Evolutionary conservation across 1,284 basidiomycete species (phyloP).

Genomic region (Gomphus bonarii): DNA sequence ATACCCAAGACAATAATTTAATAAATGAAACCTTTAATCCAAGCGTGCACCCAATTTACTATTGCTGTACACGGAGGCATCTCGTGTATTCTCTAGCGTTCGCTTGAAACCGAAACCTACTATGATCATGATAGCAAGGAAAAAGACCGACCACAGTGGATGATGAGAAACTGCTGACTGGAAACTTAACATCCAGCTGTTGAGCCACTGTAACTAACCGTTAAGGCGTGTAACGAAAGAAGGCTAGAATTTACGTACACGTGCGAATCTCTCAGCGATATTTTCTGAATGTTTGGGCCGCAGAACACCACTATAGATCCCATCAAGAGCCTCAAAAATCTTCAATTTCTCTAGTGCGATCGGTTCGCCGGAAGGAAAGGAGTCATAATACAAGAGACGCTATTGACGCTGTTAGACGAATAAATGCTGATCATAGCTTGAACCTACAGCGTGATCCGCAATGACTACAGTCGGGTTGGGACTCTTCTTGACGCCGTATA

Average conservation of each 20-base stretch:
- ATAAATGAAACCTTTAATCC: neutral
- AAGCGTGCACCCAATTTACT: constrained; percentile 5
- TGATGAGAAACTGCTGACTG: constrained; percentile 9
- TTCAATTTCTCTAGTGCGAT: constrained; percentile 47
- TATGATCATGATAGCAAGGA: constrained; percentile 9
- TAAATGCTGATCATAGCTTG: neutral
- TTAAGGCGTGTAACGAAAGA: neutral
- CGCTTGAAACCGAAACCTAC: constrained; percentile 8
- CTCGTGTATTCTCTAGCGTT: constrained; percentile 1
- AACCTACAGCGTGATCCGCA: constrained; percentile 67
- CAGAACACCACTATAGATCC: constrained; percentile 46
- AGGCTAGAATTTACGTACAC: constrained; percentile 33
- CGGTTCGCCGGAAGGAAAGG: constrained; percentile 36
- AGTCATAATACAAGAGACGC: constrained; percentile 61
- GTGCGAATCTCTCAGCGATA: constrained; percentile 51
- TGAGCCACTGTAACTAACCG: constrained; percentile 2
- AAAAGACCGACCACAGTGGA: constrained; percentile 12
- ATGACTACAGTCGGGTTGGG: constrained; percentile 57
- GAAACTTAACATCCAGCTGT: constrained; percentile 5
- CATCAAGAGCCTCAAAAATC: constrained; percentile 57
- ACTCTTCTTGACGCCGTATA: constrained; percentile 56
- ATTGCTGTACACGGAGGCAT: neutral
- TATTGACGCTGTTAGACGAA: constrained; percentile 19
- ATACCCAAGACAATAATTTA: neutral
- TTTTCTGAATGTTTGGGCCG: constrained; percentile 60